phyloP scores from a whole-genome alignment of 2,329 filamentous ascomycete genomes.

The Escovopsis weberi region DNA sequence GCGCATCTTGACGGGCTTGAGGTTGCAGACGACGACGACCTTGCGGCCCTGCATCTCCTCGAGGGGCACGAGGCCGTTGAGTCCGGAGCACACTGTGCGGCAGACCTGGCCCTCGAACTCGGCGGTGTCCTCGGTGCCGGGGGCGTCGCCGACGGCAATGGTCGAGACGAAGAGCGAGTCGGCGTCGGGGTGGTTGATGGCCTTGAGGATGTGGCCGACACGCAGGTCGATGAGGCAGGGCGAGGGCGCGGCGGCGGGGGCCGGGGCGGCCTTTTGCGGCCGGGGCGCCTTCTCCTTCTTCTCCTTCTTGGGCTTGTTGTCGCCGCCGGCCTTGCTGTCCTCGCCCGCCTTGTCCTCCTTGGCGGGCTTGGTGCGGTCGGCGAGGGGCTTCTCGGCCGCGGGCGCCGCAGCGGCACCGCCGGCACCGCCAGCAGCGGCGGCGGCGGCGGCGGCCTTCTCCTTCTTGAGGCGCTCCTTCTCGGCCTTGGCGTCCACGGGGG shows the following conservation, averaged over 20 bases:
- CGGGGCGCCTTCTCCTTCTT: constrained; percentile 85
- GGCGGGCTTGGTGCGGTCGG: constrained; percentile 47
- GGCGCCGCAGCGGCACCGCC: constrained; percentile 35
- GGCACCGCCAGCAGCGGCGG: constrained; percentile 43
- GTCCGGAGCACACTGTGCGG: constrained; percentile 89
- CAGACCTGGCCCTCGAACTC: constrained; percentile 86
- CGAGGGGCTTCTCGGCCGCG: constrained; percentile 46
- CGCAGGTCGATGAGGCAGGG: constrained; percentile 85
- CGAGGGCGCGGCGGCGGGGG: constrained; percentile 61
- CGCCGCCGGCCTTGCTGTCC: constrained; percentile 17
- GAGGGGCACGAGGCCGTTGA: constrained; percentile 84
- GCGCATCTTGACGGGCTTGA: constrained; percentile 99
- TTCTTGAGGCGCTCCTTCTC: constrained; percentile 97
- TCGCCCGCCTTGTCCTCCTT: constrained; percentile 32
- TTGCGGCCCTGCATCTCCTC: constrained; percentile 96
- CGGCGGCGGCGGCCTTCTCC: constrained; percentile 65
- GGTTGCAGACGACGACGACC: constrained; percentile 89
- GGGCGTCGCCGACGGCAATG: constrained; percentile 81
- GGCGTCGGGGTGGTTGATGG: constrained; percentile 87
- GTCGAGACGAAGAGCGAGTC: constrained; percentile 93
- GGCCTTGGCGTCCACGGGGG: constrained; percentile 77
- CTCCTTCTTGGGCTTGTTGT: constrained; percentile 53
- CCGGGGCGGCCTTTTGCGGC: constrained; percentile 48
- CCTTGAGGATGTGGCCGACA: constrained; percentile 94
- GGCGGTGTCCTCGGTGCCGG: constrained; percentile 67